Percentiles rank a stretch among this genome's conserved stretches.
These are phyloP conservation scores for Beauveria bassiana DNA, from an alignment of 2,329 filamentous ascomycete species.

Conservation along the genomic window DNA sequence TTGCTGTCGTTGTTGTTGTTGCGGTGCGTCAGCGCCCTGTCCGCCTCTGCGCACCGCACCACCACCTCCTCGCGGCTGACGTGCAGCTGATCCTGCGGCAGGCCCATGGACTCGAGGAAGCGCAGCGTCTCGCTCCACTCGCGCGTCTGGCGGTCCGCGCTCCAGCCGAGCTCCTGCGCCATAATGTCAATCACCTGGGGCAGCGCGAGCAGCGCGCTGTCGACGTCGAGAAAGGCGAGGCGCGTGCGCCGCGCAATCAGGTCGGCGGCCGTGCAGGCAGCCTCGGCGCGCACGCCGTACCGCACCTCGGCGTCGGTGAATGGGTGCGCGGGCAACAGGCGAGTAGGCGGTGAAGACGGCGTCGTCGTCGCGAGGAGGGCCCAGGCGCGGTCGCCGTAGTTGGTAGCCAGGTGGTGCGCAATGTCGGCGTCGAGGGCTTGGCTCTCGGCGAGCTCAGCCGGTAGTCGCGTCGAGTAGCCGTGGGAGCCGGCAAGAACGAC, in stretches of 20 bases:
- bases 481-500: conserved; percentile 70
- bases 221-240: conserved; percentile 68
- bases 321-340: conserved; percentile 58
- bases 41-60: conserved; percentile 3
- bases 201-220: conserved; percentile 60
- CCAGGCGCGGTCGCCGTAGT: conserved; percentile 56
- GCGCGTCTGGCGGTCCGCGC: conserved; percentile 45
- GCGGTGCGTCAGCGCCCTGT: not conserved
- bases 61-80: conserved; percentile 23
- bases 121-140: conserved; percentile 46
- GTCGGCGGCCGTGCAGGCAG: conserved; percentile 65
- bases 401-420: conserved; percentile 34
- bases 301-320: conserved; percentile 68
- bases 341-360: conserved; percentile 45
- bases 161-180: conserved; percentile 62
- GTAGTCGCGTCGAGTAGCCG: conserved; percentile 43
- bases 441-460: conserved; percentile 27
- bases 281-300: conserved; percentile 64
- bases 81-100: conserved; percentile 17
- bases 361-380: conserved; percentile 55
- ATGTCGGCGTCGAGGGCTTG: conserved; percentile 27
- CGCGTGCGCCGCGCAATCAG: conserved; percentile 63
- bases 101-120: conserved; percentile 39
- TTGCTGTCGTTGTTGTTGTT: no score
- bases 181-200: conserved; percentile 66